A percentile compares a stretch with the other conserved stretches of the same genome.
phyloP scores from a whole-genome alignment of 2,329 filamentous ascomycete species.

The Verticillium albo-atrum region DNA sequence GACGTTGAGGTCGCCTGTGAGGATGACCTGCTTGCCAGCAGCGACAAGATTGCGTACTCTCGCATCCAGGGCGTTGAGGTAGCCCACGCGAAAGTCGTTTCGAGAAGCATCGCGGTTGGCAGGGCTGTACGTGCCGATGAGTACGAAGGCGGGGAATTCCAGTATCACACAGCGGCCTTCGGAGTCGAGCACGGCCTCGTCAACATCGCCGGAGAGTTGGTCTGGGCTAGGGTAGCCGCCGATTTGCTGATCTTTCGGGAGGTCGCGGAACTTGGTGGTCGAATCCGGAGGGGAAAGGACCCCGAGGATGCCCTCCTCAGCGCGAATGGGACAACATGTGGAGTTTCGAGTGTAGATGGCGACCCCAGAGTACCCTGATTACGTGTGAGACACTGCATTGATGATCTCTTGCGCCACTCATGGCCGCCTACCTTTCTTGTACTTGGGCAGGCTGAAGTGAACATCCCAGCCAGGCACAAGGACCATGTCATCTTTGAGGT shows the following conservation, averaged over 20 bases:
- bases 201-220: constrained; percentile 61
- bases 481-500: constrained; percentile 92
- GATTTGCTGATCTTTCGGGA: constrained; percentile 70
- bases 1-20: constrained; percentile 89
- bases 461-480: constrained; percentile 93
- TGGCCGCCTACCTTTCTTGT: constrained; percentile 72
- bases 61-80: constrained; percentile 74
- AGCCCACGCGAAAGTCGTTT: constrained; percentile 76
- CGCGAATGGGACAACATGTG: constrained; percentile 78
- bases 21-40: constrained; percentile 77
- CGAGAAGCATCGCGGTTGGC: constrained; percentile 82
- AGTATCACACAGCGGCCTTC: constrained; percentile 89
- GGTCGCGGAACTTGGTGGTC: constrained; percentile 65
- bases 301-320: constrained; percentile 91
- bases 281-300: constrained; percentile 71
- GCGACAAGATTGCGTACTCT: constrained; percentile 78
- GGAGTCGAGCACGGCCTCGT: constrained; percentile 72
- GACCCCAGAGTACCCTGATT: constrained; percentile 87
- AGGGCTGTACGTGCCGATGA: constrained; percentile 89
- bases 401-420: neutral
- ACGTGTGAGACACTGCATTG: neutral
- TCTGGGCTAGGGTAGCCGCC: constrained; percentile 76
- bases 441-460: constrained; percentile 86
- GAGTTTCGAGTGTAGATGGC: constrained; percentile 91
- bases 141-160: constrained; percentile 91